Percentiles rank a stretch among this genome's conserved stretches.
Conservation (phyloP, 371 early-diverging fungal genomes). For the Mucor racemosus region DNA sequence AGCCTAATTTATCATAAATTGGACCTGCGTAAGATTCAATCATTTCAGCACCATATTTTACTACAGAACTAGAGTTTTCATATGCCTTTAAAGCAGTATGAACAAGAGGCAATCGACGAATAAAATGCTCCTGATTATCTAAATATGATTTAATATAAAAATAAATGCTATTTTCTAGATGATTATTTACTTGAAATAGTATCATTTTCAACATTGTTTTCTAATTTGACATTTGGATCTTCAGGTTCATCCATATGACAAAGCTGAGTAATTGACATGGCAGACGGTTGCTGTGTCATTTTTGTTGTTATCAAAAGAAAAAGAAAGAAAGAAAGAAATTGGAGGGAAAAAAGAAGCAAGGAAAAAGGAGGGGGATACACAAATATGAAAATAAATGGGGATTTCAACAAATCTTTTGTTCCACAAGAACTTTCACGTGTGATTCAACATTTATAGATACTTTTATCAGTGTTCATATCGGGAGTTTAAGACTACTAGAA, state of each 20-base stretch:
- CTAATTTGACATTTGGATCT: not conserved
- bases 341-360: conserved; percentile 1
- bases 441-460: not conserved
- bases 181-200: not conserved
- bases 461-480: not conserved
- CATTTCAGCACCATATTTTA: conserved; percentile 65
- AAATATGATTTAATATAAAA: not conserved
- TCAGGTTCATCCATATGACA: conserved; percentile 18
- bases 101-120: conserved; percentile 81
- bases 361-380: not conserved
- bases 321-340: conserved; percentile 19
- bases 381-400: conserved; percentile 9
- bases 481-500: not conserved
- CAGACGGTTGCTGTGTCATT: conserved; percentile 25
- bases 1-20: conserved; percentile 49
- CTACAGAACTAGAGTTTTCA: conserved; percentile 68
- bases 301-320: not conserved
- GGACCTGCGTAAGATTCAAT: conserved; percentile 55
- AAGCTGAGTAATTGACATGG: conserved; percentile 45
- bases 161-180: not conserved
- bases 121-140: conserved; percentile 51
- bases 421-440: conserved; percentile 3
- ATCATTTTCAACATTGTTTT: not conserved
- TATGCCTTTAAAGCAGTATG: conserved; percentile 78
- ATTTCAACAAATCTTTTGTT: not conserved